Conservation (phyloP, 257 asterid genomes). For the Voacanga thouarsii region DNA sequence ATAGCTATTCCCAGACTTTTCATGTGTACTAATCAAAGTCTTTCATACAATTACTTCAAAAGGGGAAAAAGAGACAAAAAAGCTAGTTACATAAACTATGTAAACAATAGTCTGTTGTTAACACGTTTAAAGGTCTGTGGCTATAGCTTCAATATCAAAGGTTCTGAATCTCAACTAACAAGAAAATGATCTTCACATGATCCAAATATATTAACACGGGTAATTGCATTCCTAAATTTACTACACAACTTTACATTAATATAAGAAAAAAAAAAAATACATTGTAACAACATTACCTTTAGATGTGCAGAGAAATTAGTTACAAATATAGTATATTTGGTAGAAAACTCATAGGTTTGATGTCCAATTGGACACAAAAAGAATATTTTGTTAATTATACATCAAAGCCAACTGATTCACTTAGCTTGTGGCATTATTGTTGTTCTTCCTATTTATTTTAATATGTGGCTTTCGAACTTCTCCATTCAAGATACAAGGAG, state of each 20-base stretch:
- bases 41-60: too few relatives aligned
- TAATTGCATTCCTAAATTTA: neutral
- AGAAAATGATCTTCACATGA: neutral
- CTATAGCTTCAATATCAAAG: neutral
- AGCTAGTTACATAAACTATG: too few relatives aligned
- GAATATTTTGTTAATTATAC: neutral
- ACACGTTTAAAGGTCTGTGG: neutral
- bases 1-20: too few relatives aligned
- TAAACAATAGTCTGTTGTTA: too few relatives aligned
- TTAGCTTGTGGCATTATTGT: too few relatives aligned
- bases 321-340: neutral
- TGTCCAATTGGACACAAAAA: neutral
- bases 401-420: neutral
- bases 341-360: neutral
- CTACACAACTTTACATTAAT: neutral
- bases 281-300: neutral
- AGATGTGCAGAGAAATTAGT: neutral
- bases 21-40: too few relatives aligned
- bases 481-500: too few relatives aligned
- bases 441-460: too few relatives aligned
- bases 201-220: neutral
- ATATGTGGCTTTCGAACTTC: too few relatives aligned
- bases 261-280: neutral
- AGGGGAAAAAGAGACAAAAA: too few relatives aligned
- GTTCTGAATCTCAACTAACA: neutral